Conservation (phyloP, 192 early-diverging fungal genomes). For the Helicostylum pulchrum region DNA sequence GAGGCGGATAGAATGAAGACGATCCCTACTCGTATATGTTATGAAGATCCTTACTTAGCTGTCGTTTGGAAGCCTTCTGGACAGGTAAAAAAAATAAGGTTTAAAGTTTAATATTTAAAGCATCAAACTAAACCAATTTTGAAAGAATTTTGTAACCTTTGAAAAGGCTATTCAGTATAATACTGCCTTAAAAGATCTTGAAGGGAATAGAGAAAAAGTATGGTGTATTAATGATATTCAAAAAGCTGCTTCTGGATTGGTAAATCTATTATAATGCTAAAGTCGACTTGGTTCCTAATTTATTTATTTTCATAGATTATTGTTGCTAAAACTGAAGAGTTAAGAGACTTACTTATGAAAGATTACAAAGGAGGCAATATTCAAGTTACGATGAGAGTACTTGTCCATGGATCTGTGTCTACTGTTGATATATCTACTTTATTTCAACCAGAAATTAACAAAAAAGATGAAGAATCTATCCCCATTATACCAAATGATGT, state of each 20-base stretch:
- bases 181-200: neutral
- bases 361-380: slow-evolving; percentile 33
- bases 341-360: slow-evolving; percentile 28
- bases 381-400: slow-evolving; percentile 31
- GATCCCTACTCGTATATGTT: slow-evolving; percentile 44
- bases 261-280: slow-evolving; percentile 18
- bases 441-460: slow-evolving; percentile 2
- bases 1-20: slow-evolving; percentile 41
- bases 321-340: slow-evolving; percentile 37
- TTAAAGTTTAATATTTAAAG: neutral
- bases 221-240: slow-evolving; percentile 48
- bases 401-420: slow-evolving; percentile 41
- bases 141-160: slow-evolving; percentile 24
- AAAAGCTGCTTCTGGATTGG: slow-evolving; percentile 54
- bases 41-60: slow-evolving; percentile 52
- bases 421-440: neutral
- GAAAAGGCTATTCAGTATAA: slow-evolving; percentile 26
- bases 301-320: slow-evolving; percentile 38
- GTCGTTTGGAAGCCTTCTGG: slow-evolving; percentile 61
- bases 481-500: neutral
- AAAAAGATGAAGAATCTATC: slow-evolving; percentile 11
- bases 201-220: slow-evolving; percentile 12
- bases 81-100: slow-evolving; percentile 26
- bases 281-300: slow-evolving; percentile 1
- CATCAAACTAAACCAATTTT: neutral